A percentile compares a stretch with the other conserved stretches of the same genome.
phyloP scores from a whole-genome alignment of 306 rosid genomes.

The Lathyrus oleraceus region DNA sequence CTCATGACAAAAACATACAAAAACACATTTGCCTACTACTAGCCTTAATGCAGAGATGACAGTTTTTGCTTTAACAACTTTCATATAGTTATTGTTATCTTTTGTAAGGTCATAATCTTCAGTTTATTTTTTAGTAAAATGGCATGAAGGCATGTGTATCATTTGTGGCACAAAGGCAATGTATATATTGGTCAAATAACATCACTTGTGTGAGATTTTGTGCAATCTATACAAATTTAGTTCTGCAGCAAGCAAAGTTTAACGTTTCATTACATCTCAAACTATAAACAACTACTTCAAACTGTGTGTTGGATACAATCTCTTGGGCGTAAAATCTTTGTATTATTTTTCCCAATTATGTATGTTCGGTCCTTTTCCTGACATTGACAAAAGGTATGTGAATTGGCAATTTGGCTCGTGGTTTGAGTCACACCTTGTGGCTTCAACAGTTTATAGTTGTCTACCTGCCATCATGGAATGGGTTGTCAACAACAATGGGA shows the following conservation, averaged over 20 bases:
- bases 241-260: not conserved
- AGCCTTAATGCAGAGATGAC: not conserved
- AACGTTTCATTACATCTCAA: not conserved
- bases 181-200: not conserved
- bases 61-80: not conserved
- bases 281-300: slow-evolving; percentile 4
- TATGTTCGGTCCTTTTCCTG: not conserved
- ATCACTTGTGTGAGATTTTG: not conserved
- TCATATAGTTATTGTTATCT: not conserved
- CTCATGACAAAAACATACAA: no score
- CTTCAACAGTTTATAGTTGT: slow-evolving; percentile 17
- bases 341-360: slow-evolving; percentile 22
- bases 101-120: no score
- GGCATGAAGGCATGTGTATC: not conserved
- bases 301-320: not conserved
- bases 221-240: not conserved
- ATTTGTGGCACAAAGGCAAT: not conserved
- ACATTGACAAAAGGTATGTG: not conserved
- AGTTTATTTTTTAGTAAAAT: not conserved
- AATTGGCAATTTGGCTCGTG: slow-evolving; percentile 11
- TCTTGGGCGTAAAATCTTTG: not conserved
- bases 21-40: not conserved
- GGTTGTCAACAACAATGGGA: slow-evolving; percentile 21
- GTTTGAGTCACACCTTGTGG: slow-evolving; percentile 26
- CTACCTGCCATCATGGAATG: slow-evolving; percentile 25